Percentiles rank a stretch among this genome's conserved stretches.
Evolutionary conservation across 73 alveolate genomes (phyloP).

Genomic region (Durusdinium trenchii): DNA sequence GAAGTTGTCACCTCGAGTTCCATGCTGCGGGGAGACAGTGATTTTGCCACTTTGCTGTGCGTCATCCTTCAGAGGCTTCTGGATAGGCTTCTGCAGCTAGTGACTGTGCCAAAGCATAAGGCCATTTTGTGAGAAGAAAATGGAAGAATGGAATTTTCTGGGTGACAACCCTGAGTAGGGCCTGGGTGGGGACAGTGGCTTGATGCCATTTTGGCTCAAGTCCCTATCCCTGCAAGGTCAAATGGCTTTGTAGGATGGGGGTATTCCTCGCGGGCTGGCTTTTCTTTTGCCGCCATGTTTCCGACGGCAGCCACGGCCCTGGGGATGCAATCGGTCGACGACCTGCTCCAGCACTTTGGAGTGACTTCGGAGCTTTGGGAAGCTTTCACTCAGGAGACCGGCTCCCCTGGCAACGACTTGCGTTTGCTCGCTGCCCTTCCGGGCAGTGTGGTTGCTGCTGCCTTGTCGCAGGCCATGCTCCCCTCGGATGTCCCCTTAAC

Average conservation of each 20-base stretch:
- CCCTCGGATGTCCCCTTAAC: not conserved
- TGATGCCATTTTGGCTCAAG: constrained; percentile 28
- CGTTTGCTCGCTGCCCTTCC: not conserved
- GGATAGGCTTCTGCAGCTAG: too few relatives aligned
- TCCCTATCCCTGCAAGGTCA: not conserved
- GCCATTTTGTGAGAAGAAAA: too few relatives aligned
- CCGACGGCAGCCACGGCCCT: not conserved
- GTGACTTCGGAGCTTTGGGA: not conserved
- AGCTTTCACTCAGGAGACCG: not conserved
- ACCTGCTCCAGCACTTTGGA: not conserved
- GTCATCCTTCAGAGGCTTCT: too few relatives aligned
- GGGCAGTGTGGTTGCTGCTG: not conserved
- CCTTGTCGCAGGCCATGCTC: not conserved
- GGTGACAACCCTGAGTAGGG: too few relatives aligned
- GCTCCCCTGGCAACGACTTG: not conserved
- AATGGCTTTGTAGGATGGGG: not conserved
- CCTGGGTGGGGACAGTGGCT: too few relatives aligned
- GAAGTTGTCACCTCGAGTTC: too few relatives aligned
- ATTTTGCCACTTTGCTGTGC: too few relatives aligned
- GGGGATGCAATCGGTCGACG: not conserved
- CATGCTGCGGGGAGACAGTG: too few relatives aligned
- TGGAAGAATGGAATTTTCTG: too few relatives aligned
- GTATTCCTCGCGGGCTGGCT: too few relatives aligned
- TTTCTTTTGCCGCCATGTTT: not conserved
- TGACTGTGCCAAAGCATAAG: too few relatives aligned